Percentiles rank a stretch among this genome's conserved stretches.
Evolutionary conservation across 495 filamentous ascomycete genomes (phyloP).

Genomic region (Pseudoneurospora amorphoporcata): DNA sequence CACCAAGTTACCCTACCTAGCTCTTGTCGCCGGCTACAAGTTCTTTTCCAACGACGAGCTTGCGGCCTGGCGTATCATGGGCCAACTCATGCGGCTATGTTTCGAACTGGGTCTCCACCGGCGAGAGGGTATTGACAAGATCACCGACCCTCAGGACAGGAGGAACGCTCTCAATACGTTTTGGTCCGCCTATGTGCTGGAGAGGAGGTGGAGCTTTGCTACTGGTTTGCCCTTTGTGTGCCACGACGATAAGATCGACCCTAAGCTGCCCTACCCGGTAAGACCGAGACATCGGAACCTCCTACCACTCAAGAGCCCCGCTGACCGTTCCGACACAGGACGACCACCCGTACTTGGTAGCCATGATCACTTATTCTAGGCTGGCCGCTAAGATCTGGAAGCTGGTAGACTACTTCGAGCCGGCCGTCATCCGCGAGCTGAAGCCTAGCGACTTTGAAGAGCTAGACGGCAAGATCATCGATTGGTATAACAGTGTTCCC

Average conservation of each 20-base stretch:
- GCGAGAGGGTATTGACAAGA: constrained; percentile 57
- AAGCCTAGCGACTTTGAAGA: constrained; percentile 58
- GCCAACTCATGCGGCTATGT: constrained; percentile 63
- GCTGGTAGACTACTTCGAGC: constrained; percentile 48
- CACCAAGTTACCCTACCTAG: constrained; percentile 60
- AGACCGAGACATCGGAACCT: constrained; percentile 16
- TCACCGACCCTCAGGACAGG: constrained; percentile 53
- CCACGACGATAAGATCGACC: constrained; percentile 77
- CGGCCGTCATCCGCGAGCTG: constrained; percentile 38
- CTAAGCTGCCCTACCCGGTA: constrained; percentile 65
- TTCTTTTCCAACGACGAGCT: constrained; percentile 75
- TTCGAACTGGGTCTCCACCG: constrained; percentile 74
- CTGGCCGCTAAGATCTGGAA: constrained; percentile 76
- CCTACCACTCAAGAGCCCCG: background rate
- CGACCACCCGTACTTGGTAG: constrained; percentile 57
- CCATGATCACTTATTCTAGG: constrained; percentile 68
- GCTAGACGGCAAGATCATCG: constrained; percentile 64
- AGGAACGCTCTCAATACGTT: constrained; percentile 55
- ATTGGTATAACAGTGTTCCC: constrained; percentile 54
- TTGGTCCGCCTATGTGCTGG: constrained; percentile 72
- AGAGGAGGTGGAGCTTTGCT: constrained; percentile 72
- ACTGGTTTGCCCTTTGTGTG: constrained; percentile 73
- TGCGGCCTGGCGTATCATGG: constrained; percentile 70
- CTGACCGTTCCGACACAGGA: constrained; percentile 38
- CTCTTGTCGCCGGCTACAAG: constrained; percentile 70